Conservation (phyloP, 108 stramenopile species). For the Cyclotella baltica region DNA sequence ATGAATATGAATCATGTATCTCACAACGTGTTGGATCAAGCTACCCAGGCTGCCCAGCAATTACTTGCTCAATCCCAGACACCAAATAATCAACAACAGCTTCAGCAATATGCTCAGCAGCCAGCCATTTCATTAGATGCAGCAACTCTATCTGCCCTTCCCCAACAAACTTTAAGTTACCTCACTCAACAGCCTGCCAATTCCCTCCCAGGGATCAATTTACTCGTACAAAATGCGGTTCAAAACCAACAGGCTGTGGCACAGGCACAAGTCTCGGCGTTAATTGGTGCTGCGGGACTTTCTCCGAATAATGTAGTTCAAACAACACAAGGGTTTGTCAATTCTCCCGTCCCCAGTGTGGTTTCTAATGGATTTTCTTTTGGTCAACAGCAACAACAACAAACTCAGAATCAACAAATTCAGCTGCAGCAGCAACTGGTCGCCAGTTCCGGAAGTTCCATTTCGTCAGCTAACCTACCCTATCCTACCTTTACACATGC, state of each 20-base stretch:
- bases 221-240: slow-evolving; percentile 13
- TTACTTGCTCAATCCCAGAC: background rate
- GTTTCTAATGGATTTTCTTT: slow-evolving; percentile 1
- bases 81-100: slow-evolving; percentile 5
- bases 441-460: background rate
- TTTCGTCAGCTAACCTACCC: background rate
- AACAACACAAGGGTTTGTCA: background rate
- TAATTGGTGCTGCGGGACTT: background rate
- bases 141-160: background rate
- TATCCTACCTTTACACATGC: background rate
- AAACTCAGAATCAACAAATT: slow-evolving; percentile 7
- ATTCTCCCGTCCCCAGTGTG: background rate
- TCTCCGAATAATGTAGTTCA: background rate
- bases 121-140: background rate
- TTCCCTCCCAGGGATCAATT: background rate
- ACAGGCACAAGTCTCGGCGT: slow-evolving; percentile 9
- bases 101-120: background rate
- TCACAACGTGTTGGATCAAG: background rate
- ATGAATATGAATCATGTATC: background rate
- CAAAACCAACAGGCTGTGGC: slow-evolving; percentile 22
- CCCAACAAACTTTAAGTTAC: background rate
- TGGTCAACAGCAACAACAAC: background rate
- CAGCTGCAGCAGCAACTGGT: background rate
- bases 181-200: background rate
- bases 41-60: slow-evolving; percentile 10